Conservation (phyloP, 257 asterid species). For the Solanum peruvianum region DNA sequence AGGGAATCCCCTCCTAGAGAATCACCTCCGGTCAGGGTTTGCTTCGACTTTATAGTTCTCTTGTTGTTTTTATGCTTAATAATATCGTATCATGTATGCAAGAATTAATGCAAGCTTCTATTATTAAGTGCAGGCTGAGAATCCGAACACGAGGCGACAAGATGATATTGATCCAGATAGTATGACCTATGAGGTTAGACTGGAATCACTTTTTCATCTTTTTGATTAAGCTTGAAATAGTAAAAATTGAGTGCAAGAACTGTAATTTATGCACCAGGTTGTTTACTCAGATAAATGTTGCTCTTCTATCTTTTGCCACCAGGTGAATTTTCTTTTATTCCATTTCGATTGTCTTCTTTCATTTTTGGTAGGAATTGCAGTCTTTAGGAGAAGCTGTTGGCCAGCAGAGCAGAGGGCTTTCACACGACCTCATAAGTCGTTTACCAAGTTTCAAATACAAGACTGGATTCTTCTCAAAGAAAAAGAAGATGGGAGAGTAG, state of each 20-base stretch:
- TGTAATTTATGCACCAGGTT: background rate
- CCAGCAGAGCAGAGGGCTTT: conserved; percentile 61
- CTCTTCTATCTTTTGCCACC: background rate
- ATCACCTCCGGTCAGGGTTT: conserved; percentile 42
- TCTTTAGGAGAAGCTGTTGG: conserved; percentile 72
- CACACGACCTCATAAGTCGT: conserved; percentile 54
- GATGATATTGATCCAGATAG: conserved; percentile 66
- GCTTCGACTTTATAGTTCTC: conserved; percentile 1
- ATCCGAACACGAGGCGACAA: conserved; percentile 27
- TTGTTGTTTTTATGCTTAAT: conserved; percentile 2
- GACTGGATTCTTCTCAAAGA: conserved; percentile 39
- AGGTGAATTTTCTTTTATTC: background rate
- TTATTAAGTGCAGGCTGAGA: conserved; percentile 27
- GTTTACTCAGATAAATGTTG: background rate
- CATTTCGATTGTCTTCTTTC: background rate
- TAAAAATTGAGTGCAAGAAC: background rate
- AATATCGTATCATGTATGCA: background rate
- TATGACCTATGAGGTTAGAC: conserved; percentile 82
- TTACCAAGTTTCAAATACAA: conserved; percentile 69
- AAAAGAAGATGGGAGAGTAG: conserved; percentile 14
- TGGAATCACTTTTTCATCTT: background rate
- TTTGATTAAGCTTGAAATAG: background rate
- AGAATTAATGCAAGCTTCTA: background rate
- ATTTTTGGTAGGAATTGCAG: conserved; percentile 55
- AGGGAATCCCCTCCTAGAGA: conserved; percentile 32